Evolutionary conservation across 371 early-diverging fungal genomes (phyloP).

Genomic region (Smittium mucronatum): DNA sequence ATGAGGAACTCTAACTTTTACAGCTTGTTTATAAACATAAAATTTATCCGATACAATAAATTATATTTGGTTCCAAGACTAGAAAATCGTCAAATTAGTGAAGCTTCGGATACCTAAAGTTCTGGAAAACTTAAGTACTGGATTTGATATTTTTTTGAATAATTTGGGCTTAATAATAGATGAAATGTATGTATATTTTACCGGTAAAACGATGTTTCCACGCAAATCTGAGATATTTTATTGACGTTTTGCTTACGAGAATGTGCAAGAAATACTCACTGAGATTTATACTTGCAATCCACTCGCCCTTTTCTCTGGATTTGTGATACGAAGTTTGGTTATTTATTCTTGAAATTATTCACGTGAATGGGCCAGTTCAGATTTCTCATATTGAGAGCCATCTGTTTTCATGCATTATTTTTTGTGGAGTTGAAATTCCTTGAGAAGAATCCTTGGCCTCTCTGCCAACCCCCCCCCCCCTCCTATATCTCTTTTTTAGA

Average conservation of each 20-base stretch:
- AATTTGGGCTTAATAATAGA: neutral
- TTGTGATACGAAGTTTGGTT: neutral
- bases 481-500: too few species aligned
- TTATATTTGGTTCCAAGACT: slow-evolving; percentile 1
- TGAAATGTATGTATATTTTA: neutral
- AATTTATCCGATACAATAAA: neutral
- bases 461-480: too few species aligned
- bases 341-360: neutral
- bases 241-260: neutral
- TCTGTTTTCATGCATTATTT: neutral
- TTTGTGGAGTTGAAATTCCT: neutral
- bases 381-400: neutral
- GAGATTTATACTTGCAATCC: neutral
- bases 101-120: too few species aligned
- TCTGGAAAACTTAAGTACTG: neutral
- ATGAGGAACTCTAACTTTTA: neutral
- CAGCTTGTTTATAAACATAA: neutral
- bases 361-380: neutral
- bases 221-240: neutral
- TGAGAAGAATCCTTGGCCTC: neutral
- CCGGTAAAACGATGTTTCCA: neutral
- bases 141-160: neutral
- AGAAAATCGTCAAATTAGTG: neutral
- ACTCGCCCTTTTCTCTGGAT: neutral
- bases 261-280: neutral